Conservation (phyloP, 805 yeast genomes). For the Candida xyloterini region DNA sequence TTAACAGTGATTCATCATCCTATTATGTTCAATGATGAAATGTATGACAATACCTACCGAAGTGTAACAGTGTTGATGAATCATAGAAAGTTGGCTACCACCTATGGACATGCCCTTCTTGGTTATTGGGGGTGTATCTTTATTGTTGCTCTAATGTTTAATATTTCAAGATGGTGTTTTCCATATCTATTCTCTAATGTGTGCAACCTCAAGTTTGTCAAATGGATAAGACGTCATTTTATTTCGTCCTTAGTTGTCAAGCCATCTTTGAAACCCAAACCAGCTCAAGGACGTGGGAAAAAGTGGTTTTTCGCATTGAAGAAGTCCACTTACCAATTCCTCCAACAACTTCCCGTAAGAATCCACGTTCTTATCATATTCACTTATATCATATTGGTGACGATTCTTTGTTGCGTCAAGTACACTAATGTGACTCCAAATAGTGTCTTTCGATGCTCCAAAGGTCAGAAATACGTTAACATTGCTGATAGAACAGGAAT, state of each 20-base stretch:
- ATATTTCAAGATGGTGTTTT: conserved; percentile 35
- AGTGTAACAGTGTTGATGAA: conserved; percentile 29
- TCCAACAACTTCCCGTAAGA: conserved; percentile 33
- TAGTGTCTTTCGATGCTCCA: conserved; percentile 30
- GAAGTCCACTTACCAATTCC: conserved; percentile 7
- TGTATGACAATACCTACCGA: conserved; percentile 27
- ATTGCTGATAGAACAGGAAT: conserved; percentile 48
- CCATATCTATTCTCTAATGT: conserved; percentile 29
- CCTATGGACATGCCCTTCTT: conserved; percentile 28
- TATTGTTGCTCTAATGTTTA: conserved; percentile 23
- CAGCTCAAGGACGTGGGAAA: background rate
- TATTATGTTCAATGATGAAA: conserved; percentile 22
- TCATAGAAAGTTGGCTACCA: conserved; percentile 32
- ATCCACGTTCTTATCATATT: conserved; percentile 31
- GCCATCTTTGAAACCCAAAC: conserved; percentile 14
- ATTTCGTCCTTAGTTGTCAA: conserved; percentile 32
- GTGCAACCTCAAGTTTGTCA: conserved; percentile 20
- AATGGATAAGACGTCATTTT: conserved; percentile 34
- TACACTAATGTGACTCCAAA: conserved; percentile 29
- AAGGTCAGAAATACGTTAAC: conserved; percentile 30
- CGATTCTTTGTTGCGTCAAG: conserved; percentile 29
- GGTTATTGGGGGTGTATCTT: conserved; percentile 35
- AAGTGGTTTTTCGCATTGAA: background rate
- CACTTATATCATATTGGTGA: conserved; percentile 27
- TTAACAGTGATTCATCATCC: conserved; percentile 27